A percentile compares a stretch with the other conserved stretches of the same genome.
Evolutionary conservation across 129 eudicot genomes (phyloP).

Genomic region (Tagetes erecta): DNA sequence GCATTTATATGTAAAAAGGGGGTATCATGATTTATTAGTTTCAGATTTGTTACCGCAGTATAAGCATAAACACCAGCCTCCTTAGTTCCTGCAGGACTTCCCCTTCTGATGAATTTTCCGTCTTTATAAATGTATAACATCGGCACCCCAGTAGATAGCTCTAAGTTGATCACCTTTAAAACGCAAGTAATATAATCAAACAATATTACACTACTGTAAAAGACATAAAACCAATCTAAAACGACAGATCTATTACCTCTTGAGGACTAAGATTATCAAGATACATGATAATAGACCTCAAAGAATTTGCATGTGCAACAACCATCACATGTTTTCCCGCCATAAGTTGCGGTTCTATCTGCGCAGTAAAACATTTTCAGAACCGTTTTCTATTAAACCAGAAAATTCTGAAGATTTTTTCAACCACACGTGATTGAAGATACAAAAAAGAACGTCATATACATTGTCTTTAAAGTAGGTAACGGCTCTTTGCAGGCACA

Average conservation of each 20-base stretch:
- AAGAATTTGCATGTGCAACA: conserved; percentile 89
- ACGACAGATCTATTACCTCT: conserved; percentile 49
- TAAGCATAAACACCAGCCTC: conserved; percentile 82
- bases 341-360: conserved; percentile 83
- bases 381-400: neutral
- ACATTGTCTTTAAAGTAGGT: conserved; percentile 73
- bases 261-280: conserved; percentile 78
- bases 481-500: conserved; percentile 86
- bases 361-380: conserved; percentile 25
- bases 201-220: neutral
- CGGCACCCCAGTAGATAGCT: conserved; percentile 86
- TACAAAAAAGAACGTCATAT: conserved; percentile 9
- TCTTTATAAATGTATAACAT: conserved; percentile 77
- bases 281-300: conserved; percentile 86
- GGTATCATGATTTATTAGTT: conserved; percentile 1
- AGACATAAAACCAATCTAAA: neutral
- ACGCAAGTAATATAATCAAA: conserved; percentile 15
- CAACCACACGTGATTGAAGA: neutral
- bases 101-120: conserved; percentile 69
- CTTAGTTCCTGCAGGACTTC: conserved; percentile 71
- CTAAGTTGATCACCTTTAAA: conserved; percentile 70
- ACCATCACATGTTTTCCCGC: conserved; percentile 79
- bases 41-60: conserved; percentile 50
- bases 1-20: neutral
- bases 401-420: neutral